Evolutionary conservation across 2,329 filamentous ascomycete species (phyloP).

Genomic region (Fusarium oxysporum): DNA sequence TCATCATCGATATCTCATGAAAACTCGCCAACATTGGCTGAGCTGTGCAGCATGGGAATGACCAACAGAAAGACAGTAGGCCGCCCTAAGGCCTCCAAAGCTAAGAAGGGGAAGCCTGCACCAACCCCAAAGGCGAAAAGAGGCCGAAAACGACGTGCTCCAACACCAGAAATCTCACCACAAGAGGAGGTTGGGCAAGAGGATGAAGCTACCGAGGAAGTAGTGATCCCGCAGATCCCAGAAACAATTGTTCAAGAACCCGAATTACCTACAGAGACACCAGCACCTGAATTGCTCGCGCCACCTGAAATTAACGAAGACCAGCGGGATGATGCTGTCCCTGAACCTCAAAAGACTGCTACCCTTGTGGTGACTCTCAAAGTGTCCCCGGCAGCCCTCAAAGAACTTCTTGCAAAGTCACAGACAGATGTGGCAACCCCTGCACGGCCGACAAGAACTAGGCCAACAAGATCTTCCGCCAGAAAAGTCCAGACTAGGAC

Average conservation of each 20-base stretch:
- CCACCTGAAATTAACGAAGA: background rate
- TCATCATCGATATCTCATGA: conserved; percentile 4
- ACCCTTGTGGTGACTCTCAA: conserved; percentile 26
- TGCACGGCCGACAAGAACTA: conserved; percentile 9
- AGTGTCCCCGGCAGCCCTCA: conserved; percentile 9
- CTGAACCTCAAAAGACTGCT: background rate
- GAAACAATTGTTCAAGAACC: background rate
- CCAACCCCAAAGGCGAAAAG: conserved; percentile 10
- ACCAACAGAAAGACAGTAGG: conserved; percentile 44
- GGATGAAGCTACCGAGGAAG: background rate
- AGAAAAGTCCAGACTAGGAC: conserved; percentile 6
- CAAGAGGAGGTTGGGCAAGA: background rate
- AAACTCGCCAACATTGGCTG: conserved; percentile 37
- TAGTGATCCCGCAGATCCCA: background rate
- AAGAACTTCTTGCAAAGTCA: background rate
- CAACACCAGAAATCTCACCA: background rate
- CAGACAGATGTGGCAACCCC: conserved; percentile 11
- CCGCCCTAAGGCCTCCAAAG: conserved; percentile 35
- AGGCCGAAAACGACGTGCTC: conserved; percentile 1
- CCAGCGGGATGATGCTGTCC: background rate
- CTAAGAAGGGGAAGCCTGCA: conserved; percentile 20
- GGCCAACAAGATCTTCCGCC: conserved; percentile 24
- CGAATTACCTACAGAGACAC: background rate
- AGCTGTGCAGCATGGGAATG: conserved; percentile 43
- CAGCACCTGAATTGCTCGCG: background rate